Evolutionary conservation across 1,284 basidiomycete species (phyloP).

Genomic region (Ceratobasidium sp.): DNA sequence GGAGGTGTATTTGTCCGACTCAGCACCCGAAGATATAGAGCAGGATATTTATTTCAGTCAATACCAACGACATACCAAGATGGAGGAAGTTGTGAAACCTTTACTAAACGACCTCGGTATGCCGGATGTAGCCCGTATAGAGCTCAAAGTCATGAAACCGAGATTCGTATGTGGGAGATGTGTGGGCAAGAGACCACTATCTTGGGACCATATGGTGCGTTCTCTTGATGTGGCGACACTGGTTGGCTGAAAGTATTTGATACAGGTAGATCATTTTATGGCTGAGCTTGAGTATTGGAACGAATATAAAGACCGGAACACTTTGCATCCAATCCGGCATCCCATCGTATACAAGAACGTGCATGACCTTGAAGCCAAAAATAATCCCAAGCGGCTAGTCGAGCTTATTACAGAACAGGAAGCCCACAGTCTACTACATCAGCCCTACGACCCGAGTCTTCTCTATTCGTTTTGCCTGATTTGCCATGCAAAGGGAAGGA

Average conservation of each 20-base stretch:
- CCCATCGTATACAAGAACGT: not conserved
- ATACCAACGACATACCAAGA: not conserved
- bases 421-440: not conserved
- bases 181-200: not conserved
- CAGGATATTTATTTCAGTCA: not conserved
- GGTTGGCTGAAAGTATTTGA: not conserved
- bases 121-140: not conserved
- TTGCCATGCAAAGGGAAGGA: not conserved
- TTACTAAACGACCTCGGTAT: not conserved
- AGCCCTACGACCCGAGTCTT: not conserved
- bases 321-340: not conserved
- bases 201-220: slow-evolving; percentile 5
- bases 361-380: not conserved
- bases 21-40: not conserved
- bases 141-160: not conserved
- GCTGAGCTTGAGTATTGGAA: not conserved
- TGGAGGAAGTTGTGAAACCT: not conserved
- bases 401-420: not conserved
- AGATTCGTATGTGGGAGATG: slow-evolving; percentile 5
- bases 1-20: not conserved
- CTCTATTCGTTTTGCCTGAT: not conserved
- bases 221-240: not conserved
- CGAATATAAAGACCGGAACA: not conserved
- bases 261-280: not conserved
- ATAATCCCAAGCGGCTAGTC: not conserved